phyloP scores from a whole-genome alignment of 148 eudicot genomes.

The Silene conica region DNA sequence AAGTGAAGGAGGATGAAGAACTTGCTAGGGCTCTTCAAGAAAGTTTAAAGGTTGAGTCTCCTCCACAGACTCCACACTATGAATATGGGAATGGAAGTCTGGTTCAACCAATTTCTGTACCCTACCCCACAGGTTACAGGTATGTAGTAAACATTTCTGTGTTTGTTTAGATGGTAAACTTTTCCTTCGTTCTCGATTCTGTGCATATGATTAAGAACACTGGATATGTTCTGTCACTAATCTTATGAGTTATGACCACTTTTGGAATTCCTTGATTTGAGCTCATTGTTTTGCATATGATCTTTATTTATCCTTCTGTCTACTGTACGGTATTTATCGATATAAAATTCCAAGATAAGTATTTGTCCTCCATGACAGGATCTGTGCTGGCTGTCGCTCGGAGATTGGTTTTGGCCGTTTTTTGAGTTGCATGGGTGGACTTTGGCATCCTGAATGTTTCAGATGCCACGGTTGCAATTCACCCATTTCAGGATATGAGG shows the following conservation, averaged over 20 bases:
- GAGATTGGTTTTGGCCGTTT: conserved; percentile 80
- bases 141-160: conserved; percentile 12
- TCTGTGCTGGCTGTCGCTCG: conserved; percentile 76
- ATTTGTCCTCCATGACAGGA: conserved; percentile 29
- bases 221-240: not conserved
- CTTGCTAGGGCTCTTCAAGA: conserved; percentile 92
- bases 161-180: not conserved
- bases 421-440: conserved; percentile 85
- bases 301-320: not conserved
- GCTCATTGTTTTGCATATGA: not conserved
- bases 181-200: not conserved
- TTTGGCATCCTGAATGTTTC: conserved; percentile 98
- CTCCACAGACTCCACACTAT: conserved; percentile 55
- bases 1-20: conserved; percentile 79
- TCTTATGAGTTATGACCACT: not conserved
- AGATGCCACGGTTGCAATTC: conserved; percentile 68
- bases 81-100: conserved; percentile 41
- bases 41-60: conserved; percentile 65
- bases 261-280: conserved; percentile 3
- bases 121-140: conserved; percentile 64
- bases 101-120: conserved; percentile 45
- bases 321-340: not conserved
- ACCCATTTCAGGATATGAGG: conserved; percentile 93
- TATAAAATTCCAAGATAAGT: conserved; percentile 12
- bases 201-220: conserved; percentile 2